Conservation (phyloP, 768 basidiomycete genomes). For the Lactifluus rugatus region DNA sequence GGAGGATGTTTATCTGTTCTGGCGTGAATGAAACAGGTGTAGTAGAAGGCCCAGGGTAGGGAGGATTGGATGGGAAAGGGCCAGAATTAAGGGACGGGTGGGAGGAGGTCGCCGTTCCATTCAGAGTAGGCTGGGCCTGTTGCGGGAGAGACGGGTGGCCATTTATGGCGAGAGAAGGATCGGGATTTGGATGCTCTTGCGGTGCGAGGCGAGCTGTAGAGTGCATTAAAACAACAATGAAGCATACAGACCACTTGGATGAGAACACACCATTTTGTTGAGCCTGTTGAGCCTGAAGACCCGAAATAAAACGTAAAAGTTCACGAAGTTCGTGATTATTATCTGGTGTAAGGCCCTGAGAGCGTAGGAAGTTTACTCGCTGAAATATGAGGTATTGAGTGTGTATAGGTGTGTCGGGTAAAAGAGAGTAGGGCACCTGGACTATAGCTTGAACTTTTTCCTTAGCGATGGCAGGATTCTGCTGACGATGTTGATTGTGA, state of each 20-base stretch:
- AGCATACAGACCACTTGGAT: background rate
- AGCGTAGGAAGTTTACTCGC: slow-evolving; percentile 36
- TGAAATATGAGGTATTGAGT: slow-evolving; percentile 20
- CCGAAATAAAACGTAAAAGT: slow-evolving; percentile 32
- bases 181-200: slow-evolving; percentile 14
- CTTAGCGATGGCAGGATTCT: slow-evolving; percentile 12
- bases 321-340: slow-evolving; percentile 35
- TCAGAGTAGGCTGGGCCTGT: slow-evolving; percentile 22
- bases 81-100: slow-evolving; percentile 40
- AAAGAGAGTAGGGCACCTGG: slow-evolving; percentile 18
- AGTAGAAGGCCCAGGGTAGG: slow-evolving; percentile 45
- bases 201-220: slow-evolving; percentile 12
- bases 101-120: slow-evolving; percentile 29
- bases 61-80: slow-evolving; percentile 38
- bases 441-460: slow-evolving; percentile 25
- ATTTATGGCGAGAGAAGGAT: slow-evolving; percentile 33
- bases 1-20: slow-evolving; percentile 67
- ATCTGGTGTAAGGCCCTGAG: slow-evolving; percentile 38
- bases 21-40: slow-evolving; percentile 72
- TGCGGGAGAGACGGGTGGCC: slow-evolving; percentile 35
- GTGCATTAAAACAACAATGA: background rate
- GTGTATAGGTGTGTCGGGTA: background rate
- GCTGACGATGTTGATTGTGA: slow-evolving; percentile 14
- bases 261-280: slow-evolving; percentile 22
- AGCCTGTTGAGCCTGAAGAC: slow-evolving; percentile 31